These are phyloP conservation scores for Quercus phellos DNA, from an alignment of 331 rosid species.

Conservation along the genomic window DNA sequence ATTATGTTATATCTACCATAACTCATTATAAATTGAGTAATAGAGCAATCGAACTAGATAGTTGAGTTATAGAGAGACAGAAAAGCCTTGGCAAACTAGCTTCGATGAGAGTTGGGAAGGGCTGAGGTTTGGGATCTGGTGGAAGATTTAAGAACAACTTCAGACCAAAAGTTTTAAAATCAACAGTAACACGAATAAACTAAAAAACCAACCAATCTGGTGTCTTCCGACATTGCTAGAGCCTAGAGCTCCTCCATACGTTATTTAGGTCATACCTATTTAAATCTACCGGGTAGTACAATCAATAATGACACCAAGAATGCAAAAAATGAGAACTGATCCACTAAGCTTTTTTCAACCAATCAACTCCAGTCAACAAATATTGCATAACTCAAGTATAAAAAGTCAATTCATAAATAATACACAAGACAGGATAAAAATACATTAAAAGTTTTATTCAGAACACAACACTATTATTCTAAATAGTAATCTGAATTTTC, in stretches of 20 bases:
- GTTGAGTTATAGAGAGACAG: too few relatives aligned
- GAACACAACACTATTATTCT: slow-evolving; percentile 28
- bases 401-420: slow-evolving; percentile 27
- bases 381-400: slow-evolving; percentile 5
- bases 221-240: background rate
- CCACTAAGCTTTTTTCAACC: background rate
- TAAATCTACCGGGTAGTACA: background rate
- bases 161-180: background rate
- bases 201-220: background rate
- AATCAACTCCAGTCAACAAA: slow-evolving; percentile 7
- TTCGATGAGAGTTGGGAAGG: too few relatives aligned
- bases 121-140: background rate
- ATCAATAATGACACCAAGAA: background rate
- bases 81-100: too few relatives aligned
- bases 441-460: slow-evolving; percentile 42
- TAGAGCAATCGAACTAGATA: too few relatives aligned
- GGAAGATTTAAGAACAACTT: background rate
- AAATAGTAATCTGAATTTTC: slow-evolving; percentile 26
- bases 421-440: slow-evolving; percentile 36
- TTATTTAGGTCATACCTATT: background rate
- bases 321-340: background rate
- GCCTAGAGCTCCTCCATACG: background rate
- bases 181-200: background rate
- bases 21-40: too few relatives aligned
- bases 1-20: too few relatives aligned